A percentile compares a stretch with the other conserved stretches of the same genome.
Evolutionary conservation across 2,329 filamentous ascomycete genomes (phyloP).

Genomic region (Tolypocladium paradoxum): DNA sequence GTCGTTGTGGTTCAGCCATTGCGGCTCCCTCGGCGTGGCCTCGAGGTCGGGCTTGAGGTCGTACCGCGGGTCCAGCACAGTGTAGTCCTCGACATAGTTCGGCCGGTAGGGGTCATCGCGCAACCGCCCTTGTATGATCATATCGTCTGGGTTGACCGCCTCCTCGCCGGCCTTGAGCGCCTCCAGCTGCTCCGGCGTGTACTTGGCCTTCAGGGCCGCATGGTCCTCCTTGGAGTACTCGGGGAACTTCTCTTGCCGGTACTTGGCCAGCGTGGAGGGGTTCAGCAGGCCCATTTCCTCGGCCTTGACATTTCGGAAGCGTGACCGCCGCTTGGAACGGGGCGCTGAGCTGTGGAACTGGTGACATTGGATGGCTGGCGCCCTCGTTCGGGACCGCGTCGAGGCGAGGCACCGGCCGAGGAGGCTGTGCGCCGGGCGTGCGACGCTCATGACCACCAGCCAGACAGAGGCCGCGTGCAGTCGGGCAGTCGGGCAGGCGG

Average conservation of each 20-base stretch:
- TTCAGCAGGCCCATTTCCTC: slow-evolving; percentile 39
- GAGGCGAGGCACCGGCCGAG: slow-evolving; percentile 37
- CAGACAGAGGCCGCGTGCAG: neutral
- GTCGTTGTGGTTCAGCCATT: slow-evolving; percentile 52
- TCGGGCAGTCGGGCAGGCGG: neutral
- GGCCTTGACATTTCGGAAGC: slow-evolving; percentile 43
- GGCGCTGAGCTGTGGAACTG: slow-evolving; percentile 42
- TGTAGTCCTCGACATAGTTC: slow-evolving; percentile 74
- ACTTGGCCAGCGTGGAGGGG: slow-evolving; percentile 32
- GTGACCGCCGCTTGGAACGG: slow-evolving; percentile 34
- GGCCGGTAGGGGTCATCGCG: slow-evolving; percentile 63
- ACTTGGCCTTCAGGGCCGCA: slow-evolving; percentile 50
- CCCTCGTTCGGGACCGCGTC: slow-evolving; percentile 12
- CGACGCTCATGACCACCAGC: slow-evolving; percentile 39
- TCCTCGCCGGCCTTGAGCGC: slow-evolving; percentile 74
- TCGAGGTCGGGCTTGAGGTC: slow-evolving; percentile 52
- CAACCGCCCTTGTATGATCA: slow-evolving; percentile 61
- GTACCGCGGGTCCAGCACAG: slow-evolving; percentile 62
- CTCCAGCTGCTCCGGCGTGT: slow-evolving; percentile 70
- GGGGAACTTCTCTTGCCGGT: slow-evolving; percentile 39
- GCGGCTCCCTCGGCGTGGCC: slow-evolving; percentile 38
- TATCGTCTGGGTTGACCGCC: slow-evolving; percentile 62
- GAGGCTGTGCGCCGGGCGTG: slow-evolving; percentile 43
- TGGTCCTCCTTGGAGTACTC: slow-evolving; percentile 59
- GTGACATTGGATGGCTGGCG: slow-evolving; percentile 21